Evolutionary conservation across 257 asterid species (phyloP).

Genomic region (Avicennia marina): DNA sequence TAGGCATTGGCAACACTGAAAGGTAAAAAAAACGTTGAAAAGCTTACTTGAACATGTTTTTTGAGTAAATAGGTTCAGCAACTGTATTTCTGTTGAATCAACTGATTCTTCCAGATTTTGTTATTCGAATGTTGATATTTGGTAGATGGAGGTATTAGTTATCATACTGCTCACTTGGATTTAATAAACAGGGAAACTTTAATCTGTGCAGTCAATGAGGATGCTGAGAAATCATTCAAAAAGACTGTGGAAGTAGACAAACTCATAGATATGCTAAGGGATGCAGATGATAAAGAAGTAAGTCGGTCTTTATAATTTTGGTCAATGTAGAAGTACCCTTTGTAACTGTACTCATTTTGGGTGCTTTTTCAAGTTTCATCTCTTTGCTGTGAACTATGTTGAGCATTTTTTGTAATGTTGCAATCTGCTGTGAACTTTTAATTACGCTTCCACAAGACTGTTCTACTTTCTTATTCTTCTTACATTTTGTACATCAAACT

Average conservation of each 20-base stretch:
- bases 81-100: not conserved
- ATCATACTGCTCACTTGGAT: slow-evolving; percentile 41
- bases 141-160: slow-evolving; percentile 29
- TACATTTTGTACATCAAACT: no score
- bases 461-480: no score
- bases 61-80: slow-evolving; percentile 5
- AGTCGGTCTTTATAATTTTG: slow-evolving; percentile 21
- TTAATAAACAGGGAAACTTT: slow-evolving; percentile 72
- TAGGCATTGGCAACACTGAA: not conserved
- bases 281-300: slow-evolving; percentile 84
- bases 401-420: not conserved
- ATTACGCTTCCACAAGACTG: no score
- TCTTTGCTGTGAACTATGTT: not conserved
- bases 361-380: not conserved
- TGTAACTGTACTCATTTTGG: slow-evolving; percentile 10
- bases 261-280: slow-evolving; percentile 75
- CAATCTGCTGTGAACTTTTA: not conserved
- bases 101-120: slow-evolving; percentile 11
- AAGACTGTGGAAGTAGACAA: slow-evolving; percentile 83
- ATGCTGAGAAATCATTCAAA: slow-evolving; percentile 77
- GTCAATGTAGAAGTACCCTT: slow-evolving; percentile 3
- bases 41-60: not conserved
- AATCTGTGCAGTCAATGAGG: slow-evolving; percentile 68
- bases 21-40: slow-evolving; percentile 1
- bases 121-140: slow-evolving; percentile 11